phyloP scores from a whole-genome alignment of 257 asterid species.

The Prunella vulgaris region DNA sequence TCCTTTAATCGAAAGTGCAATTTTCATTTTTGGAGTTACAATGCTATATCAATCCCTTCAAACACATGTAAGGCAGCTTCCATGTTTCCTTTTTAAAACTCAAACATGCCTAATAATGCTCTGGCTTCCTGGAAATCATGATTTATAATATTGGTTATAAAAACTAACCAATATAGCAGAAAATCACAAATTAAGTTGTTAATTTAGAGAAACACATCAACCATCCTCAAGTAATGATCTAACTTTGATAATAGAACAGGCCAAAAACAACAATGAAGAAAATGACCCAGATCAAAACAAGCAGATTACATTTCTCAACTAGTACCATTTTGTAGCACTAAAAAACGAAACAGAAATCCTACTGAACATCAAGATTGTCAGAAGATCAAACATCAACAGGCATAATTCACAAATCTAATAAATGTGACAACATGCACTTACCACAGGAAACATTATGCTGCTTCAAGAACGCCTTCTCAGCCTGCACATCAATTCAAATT shows the following conservation, averaged over 20 bases:
- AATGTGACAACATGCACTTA: too few species aligned
- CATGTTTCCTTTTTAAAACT: slow-evolving; percentile 81
- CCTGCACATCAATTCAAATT: too few species aligned
- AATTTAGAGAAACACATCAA: not conserved
- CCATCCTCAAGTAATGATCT: not conserved
- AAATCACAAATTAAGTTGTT: slow-evolving; percentile 9
- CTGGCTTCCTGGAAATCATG: slow-evolving; percentile 78
- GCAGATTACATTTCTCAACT: too few species aligned
- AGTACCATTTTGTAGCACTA: too few species aligned
- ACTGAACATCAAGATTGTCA: too few species aligned
- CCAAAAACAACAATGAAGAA: not conserved
- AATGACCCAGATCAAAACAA: too few species aligned
- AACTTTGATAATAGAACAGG: slow-evolving; percentile 8
- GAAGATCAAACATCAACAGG: too few species aligned
- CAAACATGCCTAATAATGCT: slow-evolving; percentile 85
- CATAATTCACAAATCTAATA: too few species aligned
- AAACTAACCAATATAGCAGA: not conserved
- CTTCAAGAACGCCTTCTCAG: too few species aligned
- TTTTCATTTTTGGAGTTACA: slow-evolving; percentile 70
- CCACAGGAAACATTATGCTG: too few species aligned
- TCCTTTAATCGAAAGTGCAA: slow-evolving; percentile 47
- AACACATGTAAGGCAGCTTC: slow-evolving; percentile 92
- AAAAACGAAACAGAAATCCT: too few species aligned
- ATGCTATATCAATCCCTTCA: slow-evolving; percentile 84
- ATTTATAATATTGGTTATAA: not conserved